These are phyloP conservation scores for Phaffomyces opuntiae DNA, from an alignment of 805 yeast species.

Conservation along the genomic window DNA sequence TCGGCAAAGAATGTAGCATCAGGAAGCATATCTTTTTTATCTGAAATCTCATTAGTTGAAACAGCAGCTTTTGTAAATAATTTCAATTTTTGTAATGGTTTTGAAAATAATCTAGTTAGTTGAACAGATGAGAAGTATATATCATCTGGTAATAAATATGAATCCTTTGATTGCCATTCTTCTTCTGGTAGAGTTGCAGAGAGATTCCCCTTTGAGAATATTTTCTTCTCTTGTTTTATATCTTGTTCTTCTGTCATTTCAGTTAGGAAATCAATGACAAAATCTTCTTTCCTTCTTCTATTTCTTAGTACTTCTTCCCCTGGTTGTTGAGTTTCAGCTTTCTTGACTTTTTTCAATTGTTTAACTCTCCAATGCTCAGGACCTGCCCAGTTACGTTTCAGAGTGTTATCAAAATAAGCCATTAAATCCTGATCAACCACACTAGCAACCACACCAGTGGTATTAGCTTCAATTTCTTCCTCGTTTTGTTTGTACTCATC, in stretches of 20 bases:
- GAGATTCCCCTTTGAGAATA: slow-evolving; percentile 33
- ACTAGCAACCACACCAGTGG: slow-evolving; percentile 21
- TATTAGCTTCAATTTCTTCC: slow-evolving; percentile 16
- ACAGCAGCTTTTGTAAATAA: slow-evolving; percentile 19
- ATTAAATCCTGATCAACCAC: slow-evolving; percentile 56
- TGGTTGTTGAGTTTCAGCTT: slow-evolving; percentile 5
- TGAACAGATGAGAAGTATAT: slow-evolving; percentile 62
- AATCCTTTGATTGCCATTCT: slow-evolving; percentile 33
- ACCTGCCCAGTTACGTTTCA: slow-evolving; percentile 78
- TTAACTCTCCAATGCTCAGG: slow-evolving; percentile 88
- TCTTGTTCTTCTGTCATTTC: slow-evolving; percentile 30
- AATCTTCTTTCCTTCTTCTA: slow-evolving; percentile 30
- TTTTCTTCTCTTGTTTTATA: slow-evolving; percentile 28
- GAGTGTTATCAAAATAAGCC: slow-evolving; percentile 73
- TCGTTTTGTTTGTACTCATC: slow-evolving; percentile 12
- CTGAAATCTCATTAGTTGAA: slow-evolving; percentile 4
- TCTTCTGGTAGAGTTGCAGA: slow-evolving; percentile 35
- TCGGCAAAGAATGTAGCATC: slow-evolving; percentile 73
- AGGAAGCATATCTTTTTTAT: slow-evolving; percentile 30
- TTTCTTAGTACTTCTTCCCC: slow-evolving; percentile 20
- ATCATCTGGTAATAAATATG: slow-evolving; percentile 64
- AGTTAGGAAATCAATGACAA: slow-evolving; percentile 37
- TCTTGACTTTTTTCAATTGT: slow-evolving; percentile 38
- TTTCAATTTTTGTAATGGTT: slow-evolving; percentile 46
- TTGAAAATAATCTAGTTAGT: slow-evolving; percentile 59